A percentile compares a stretch with the other conserved stretches of the same genome.
These are phyloP conservation scores for Prunus kanzakura DNA, from an alignment of 306 rosid species.

Conservation along the genomic window DNA sequence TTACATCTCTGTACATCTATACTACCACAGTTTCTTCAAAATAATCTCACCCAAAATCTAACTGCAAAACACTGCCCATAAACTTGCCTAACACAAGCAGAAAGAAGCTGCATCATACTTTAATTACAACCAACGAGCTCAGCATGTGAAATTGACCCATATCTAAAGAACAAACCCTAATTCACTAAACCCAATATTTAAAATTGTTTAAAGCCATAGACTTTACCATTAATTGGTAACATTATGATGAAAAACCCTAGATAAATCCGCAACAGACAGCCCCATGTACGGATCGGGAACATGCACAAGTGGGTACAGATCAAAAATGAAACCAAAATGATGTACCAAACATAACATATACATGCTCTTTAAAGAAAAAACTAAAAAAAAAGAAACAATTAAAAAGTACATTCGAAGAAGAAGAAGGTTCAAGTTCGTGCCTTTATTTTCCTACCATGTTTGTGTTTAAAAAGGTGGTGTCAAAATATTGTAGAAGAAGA, in stretches of 20 bases:
- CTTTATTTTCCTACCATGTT: slow-evolving; percentile 6
- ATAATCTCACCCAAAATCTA: not conserved
- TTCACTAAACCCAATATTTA: slow-evolving; percentile 29
- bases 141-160: not conserved
- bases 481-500: not conserved
- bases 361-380: slow-evolving; percentile 15
- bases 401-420: slow-evolving; percentile 31
- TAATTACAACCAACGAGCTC: not conserved
- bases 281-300: slow-evolving; percentile 37
- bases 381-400: slow-evolving; percentile 13
- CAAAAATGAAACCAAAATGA: slow-evolving; percentile 16
- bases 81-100: slow-evolving; percentile 19
- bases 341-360: slow-evolving; percentile 35
- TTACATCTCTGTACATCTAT: not conserved
- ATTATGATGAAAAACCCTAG: slow-evolving; percentile 49
- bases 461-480: not conserved
- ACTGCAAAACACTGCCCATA: not conserved
- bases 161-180: slow-evolving; percentile 45
- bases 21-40: not conserved
- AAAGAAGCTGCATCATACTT: not conserved
- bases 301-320: slow-evolving; percentile 34
- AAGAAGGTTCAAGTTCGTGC: slow-evolving; percentile 31
- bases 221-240: slow-evolving; percentile 24
- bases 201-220: slow-evolving; percentile 40
- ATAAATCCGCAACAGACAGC: slow-evolving; percentile 26